Evolutionary conservation across 2,329 filamentous ascomycete genomes (phyloP).

Genomic region (Septoria petroselini): DNA sequence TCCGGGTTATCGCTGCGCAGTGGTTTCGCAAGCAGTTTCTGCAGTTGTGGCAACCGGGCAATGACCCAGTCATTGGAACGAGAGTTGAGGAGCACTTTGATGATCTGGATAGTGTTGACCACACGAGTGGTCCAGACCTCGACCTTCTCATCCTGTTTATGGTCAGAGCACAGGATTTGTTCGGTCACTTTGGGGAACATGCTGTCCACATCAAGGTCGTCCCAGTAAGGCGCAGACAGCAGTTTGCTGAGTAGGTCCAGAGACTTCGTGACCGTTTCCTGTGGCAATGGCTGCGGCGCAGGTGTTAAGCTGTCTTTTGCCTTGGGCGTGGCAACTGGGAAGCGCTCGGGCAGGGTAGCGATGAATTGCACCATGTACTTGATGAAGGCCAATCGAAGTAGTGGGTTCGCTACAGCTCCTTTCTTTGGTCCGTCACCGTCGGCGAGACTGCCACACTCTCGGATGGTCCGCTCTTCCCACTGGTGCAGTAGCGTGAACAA

Average conservation of each 20-base stretch:
- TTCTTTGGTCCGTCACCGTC: constrained; percentile 33
- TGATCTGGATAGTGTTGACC: constrained; percentile 88
- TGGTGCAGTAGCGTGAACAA: constrained; percentile 87
- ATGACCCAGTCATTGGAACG: constrained; percentile 90
- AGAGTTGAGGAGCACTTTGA: constrained; percentile 82
- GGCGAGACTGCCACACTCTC: constrained; percentile 49
- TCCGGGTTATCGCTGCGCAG: constrained; percentile 85
- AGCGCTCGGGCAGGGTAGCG: constrained; percentile 81
- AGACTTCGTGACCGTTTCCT: constrained; percentile 80
- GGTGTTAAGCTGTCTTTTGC: constrained; percentile 48
- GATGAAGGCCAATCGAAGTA: constrained; percentile 73
- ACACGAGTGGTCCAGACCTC: constrained; percentile 82
- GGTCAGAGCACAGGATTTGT: constrained; percentile 74
- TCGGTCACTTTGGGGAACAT: constrained; percentile 88
- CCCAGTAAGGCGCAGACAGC: constrained; percentile 84
- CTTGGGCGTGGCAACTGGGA: constrained; percentile 65
- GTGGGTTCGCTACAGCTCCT: constrained; percentile 43
- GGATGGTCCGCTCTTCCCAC: constrained; percentile 84
- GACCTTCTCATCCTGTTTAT: constrained; percentile 47
- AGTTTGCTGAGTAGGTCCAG: constrained; percentile 79
- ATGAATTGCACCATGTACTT: constrained; percentile 97
- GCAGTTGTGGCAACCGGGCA: constrained; percentile 69
- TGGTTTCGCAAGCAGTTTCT: constrained; percentile 86
- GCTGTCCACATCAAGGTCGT: constrained; percentile 77
- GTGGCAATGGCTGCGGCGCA: constrained; percentile 50